A percentile compares a stretch with the other conserved stretches of the same genome.
phyloP scores from a whole-genome alignment of 1,139 yeast genomes.

The Pichia sp. region DNA sequence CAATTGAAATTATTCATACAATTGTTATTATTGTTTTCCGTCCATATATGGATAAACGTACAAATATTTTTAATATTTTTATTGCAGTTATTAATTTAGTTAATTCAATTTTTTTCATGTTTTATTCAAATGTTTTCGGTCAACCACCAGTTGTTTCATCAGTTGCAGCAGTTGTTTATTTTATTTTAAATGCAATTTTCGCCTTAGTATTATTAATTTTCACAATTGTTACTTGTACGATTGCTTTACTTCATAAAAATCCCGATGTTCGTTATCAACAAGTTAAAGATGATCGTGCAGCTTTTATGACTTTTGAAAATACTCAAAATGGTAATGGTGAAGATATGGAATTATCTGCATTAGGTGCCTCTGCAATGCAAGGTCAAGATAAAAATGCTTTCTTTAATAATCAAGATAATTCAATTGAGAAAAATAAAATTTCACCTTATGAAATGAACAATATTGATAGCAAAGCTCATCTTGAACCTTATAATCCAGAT shows the following conservation, averaged over 20 bases:
- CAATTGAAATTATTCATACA: conserved; percentile 66
- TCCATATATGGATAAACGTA: conserved; percentile 93
- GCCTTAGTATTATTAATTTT: conserved; percentile 76
- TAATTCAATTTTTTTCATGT: conserved; percentile 80
- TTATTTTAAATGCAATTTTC: conserved; percentile 82
- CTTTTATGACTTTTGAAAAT: conserved; percentile 60
- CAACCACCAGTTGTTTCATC: conserved; percentile 87
- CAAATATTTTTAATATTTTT: conserved; percentile 84
- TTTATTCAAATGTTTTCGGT: conserved; percentile 77
- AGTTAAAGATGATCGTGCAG: conserved; percentile 92
- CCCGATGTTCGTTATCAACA: conserved; percentile 97
- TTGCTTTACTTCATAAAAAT: conserved; percentile 80
- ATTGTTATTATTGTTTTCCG: conserved; percentile 59
- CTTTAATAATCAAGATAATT: conserved; percentile 48
- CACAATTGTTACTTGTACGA: conserved; percentile 79
- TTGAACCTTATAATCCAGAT: conserved; percentile 15
- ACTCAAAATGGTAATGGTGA: conserved; percentile 38
- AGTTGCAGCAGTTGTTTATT: conserved; percentile 88
- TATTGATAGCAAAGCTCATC: conserved; percentile 40
- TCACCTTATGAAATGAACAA: conserved; percentile 86
- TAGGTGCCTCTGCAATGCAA: conserved; percentile 84
- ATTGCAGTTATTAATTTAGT: conserved; percentile 74
- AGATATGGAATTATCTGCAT: conserved; percentile 77
- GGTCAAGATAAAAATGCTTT: conserved; percentile 49
- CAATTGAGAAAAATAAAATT: conserved; percentile 75